Conservation (phyloP, 1,139 yeast genomes). For the Suhomyces wounanorum region DNA sequence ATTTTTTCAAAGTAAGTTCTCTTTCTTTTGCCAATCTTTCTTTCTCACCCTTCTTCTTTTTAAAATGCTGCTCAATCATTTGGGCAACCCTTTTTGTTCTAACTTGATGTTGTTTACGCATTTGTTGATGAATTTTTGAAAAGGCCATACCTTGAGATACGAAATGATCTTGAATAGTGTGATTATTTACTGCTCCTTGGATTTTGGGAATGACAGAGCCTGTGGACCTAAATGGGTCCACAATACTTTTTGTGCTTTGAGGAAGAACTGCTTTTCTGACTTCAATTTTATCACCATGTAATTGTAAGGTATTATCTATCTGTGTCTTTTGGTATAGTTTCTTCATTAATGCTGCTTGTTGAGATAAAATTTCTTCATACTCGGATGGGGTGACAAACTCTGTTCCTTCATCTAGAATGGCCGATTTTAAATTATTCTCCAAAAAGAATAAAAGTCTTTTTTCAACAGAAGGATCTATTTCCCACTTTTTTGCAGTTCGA, state of each 20-base stretch:
- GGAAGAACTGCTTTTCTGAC: conserved; percentile 49
- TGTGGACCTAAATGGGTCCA: conserved; percentile 44
- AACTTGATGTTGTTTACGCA: conserved; percentile 65
- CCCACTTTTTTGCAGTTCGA: conserved; percentile 19
- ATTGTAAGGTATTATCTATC: conserved; percentile 40
- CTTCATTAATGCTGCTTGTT: conserved; percentile 34
- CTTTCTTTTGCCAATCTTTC: conserved; percentile 75
- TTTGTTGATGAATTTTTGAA: conserved; percentile 70
- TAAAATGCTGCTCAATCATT: conserved; percentile 86
- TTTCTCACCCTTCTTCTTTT: conserved; percentile 82
- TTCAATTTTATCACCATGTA: conserved; percentile 47
- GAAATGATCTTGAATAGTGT: conserved; percentile 71
- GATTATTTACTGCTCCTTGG: conserved; percentile 43
- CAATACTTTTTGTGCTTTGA: conserved; percentile 42
- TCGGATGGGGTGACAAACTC: conserved; percentile 43
- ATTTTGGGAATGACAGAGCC: conserved; percentile 42
- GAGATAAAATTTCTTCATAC: conserved; percentile 31
- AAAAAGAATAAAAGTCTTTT: conserved; percentile 56
- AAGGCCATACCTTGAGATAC: conserved; percentile 74
- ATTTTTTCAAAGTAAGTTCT: conserved; percentile 62
- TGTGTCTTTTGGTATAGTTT: conserved; percentile 34
- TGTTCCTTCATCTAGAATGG: conserved; percentile 43
- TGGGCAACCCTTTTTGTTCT: conserved; percentile 72
- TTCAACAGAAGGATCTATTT: conserved; percentile 33
- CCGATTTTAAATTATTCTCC: conserved; percentile 45